Conservation (phyloP, 257 asterid genomes). For the Fraxinus americana region DNA sequence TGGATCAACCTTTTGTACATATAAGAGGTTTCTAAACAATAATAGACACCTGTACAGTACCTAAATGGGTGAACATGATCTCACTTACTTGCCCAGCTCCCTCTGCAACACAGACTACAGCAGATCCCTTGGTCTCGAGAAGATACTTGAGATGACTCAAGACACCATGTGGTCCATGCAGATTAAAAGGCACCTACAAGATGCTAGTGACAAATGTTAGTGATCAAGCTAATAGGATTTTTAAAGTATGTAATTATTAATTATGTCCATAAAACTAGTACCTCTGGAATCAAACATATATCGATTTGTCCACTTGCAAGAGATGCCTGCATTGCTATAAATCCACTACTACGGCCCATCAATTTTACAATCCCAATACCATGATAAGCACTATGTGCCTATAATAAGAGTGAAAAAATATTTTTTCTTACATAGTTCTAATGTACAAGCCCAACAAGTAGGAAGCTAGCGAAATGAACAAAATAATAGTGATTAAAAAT, state of each 20-base stretch:
- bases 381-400: conserved; percentile 98
- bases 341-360: conserved; percentile 99
- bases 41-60: not conserved
- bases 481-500: conserved; percentile 2
- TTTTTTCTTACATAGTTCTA: conserved; percentile 9
- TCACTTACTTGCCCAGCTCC: conserved; percentile 93
- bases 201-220: conserved; percentile 9
- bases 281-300: conserved; percentile 97
- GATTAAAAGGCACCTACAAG: conserved; percentile 71
- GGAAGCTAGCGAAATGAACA: conserved; percentile 3
- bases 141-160: conserved; percentile 78
- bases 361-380: conserved; percentile 94
- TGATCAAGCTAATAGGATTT: conserved; percentile 13
- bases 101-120: conserved; percentile 94
- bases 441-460: not conserved
- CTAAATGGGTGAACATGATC: conserved; percentile 12
- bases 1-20: not conserved
- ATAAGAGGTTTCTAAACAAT: not conserved
- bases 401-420: conserved; percentile 27
- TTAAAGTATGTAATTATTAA: not conserved
- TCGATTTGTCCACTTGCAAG: conserved; percentile 99
- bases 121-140: conserved; percentile 87
- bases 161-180: conserved; percentile 95
- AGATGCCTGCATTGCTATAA: conserved; percentile 97
- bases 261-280: conserved; percentile 22